Percentiles rank a stretch among this genome's conserved stretches.
Conservation (phyloP, 257 asterid species). For the Nyctanthes arbortristis region DNA sequence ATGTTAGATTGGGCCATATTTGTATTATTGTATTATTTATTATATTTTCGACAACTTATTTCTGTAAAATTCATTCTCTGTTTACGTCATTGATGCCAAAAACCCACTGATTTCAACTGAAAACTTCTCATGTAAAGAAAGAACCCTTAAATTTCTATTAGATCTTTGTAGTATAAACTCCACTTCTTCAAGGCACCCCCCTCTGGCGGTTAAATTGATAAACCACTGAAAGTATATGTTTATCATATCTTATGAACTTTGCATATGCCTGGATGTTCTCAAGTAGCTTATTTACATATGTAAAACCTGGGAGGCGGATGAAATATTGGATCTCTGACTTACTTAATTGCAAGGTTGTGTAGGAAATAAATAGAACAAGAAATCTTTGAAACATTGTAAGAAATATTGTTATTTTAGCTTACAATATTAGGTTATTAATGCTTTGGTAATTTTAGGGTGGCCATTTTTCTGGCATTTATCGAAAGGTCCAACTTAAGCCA, state of each 20-base stretch:
- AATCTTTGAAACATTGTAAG: background rate
- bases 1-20: too few species aligned
- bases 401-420: background rate
- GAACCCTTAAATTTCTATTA: too few species aligned
- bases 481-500: constrained; percentile 97
- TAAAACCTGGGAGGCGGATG: background rate
- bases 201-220: background rate
- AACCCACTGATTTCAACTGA: too few species aligned
- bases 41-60: too few species aligned
- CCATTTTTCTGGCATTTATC: constrained; percentile 95
- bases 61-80: too few species aligned
- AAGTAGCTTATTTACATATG: background rate
- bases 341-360: background rate
- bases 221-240: background rate
- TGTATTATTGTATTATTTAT: too few species aligned
- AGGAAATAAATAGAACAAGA: background rate
- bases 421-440: constrained; percentile 3
- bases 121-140: too few species aligned
- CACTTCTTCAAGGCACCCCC: too few species aligned
- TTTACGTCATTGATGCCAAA: too few species aligned
- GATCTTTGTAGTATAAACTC: too few species aligned
- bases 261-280: background rate
- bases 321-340: background rate
- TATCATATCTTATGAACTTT: background rate
- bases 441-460: constrained; percentile 76